Evolutionary conservation across 2,329 filamentous ascomycete species (phyloP).

Genomic region (Magnaporthales sp.): DNA sequence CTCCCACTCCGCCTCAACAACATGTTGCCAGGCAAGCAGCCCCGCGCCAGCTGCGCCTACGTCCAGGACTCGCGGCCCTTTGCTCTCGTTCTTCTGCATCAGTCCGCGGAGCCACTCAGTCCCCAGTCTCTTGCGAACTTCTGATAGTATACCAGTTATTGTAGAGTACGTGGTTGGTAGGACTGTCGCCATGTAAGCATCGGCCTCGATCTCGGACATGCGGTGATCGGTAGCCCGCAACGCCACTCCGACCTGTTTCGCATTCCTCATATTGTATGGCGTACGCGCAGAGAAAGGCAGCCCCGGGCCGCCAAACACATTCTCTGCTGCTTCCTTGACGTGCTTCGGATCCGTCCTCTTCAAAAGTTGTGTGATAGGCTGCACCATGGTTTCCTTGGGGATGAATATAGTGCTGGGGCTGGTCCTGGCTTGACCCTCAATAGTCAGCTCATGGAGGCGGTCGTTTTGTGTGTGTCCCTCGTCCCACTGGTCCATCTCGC

Average conservation of each 20-base stretch:
- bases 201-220: slow-evolving; percentile 69
- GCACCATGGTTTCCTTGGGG: slow-evolving; percentile 59
- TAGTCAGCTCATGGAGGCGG: slow-evolving; percentile 63
- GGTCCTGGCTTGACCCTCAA: slow-evolving; percentile 65
- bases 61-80: slow-evolving; percentile 60
- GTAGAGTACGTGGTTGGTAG: slow-evolving; percentile 65
- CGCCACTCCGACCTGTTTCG: slow-evolving; percentile 55
- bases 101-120: slow-evolving; percentile 60
- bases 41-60: slow-evolving; percentile 67
- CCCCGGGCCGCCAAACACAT: slow-evolving; percentile 65
- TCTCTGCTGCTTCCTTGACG: slow-evolving; percentile 61
- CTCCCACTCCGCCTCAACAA: slow-evolving; percentile 76
- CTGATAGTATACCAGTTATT: slow-evolving; percentile 57
- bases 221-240: slow-evolving; percentile 54
- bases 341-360: slow-evolving; percentile 64
- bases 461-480: slow-evolving; percentile 15
- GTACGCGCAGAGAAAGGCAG: slow-evolving; percentile 72
- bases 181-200: slow-evolving; percentile 61
- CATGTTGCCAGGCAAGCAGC: slow-evolving; percentile 66
- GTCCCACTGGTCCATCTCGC: slow-evolving; percentile 26
- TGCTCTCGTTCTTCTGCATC: slow-evolving; percentile 45
- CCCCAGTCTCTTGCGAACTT: slow-evolving; percentile 66
- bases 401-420: slow-evolving; percentile 66
- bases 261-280: slow-evolving; percentile 44
- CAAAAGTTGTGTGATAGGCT: slow-evolving; percentile 63